Evolutionary conservation across 1,139 yeast species (phyloP), one percentile per base, ranked within the genome.

Genomic region (Saccharomyces uvarum): DNA sequence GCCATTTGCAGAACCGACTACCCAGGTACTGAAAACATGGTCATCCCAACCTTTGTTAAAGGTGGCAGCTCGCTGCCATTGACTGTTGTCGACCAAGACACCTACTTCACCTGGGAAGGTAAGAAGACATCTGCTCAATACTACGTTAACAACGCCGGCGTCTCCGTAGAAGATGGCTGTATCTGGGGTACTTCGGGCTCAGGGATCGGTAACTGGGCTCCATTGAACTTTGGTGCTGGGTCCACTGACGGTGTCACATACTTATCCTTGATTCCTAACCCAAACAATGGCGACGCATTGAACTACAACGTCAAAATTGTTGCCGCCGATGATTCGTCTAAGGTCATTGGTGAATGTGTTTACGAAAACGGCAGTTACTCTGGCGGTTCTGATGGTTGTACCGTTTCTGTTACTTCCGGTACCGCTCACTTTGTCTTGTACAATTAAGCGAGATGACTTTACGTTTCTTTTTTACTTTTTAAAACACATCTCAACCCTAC

Each of bases 11-110:
- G 91, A 81, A 86, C 95, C 59, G 95, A 86, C 73, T 86, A 86
- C 76, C 93, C 95, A 69, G 93, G 93, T 76, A 82, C 93, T 57
- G 95, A 86, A 77, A 86, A 85, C 75, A 86, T 86, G 95, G 87
- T 81, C 69, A 78, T 86, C 60, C 93, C 95, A 73, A 84, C 91
- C 57, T 79, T 80, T 67, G 84, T 86, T 61, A 68, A 73, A 51
- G 83, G 83, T 53, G 89, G 89, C 62, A 66, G 74, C 42, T 67
- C 78, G 54, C 73, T 78, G 57, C 83, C 84, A 57, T 78, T 83
- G 59, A 77, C 89, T 52, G 86, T 83, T 61, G 90, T 85, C 59
- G 81, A 84, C 70, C 77, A 81, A 65, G 80, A 76, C 60, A 63
- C 73, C 56, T 86, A 86, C 76, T 86, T 76, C 75, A 71, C 68